Base-by-base conservation (phyloP, 1,139 yeast species). In the Nadsonia commutata region DNA sequence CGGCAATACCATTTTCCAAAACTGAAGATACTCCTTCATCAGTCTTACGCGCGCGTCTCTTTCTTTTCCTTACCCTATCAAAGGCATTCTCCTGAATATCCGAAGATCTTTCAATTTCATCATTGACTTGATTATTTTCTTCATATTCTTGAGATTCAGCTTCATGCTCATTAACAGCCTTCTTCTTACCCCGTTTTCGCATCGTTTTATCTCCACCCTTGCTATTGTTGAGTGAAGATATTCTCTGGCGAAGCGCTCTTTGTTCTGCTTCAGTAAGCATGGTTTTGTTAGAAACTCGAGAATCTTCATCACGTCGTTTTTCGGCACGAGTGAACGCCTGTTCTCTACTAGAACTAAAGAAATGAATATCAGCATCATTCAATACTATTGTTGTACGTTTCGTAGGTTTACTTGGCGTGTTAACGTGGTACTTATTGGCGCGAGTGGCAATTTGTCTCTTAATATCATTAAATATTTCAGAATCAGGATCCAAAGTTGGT, bases 381-480 rank as follows among this genome's bases (percentile, higher is more conserved):
- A 27, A 11, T 9, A 27, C 33, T 4, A 27, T 27, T 9, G 33
- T 27, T 13, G 33, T 27, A 13, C 33, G 33, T 27, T 27, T 16
- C 5, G n/a, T 9, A 13, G 33, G 33, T 27, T 27, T 27, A 27
- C 5, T 27, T 13, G 33, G n/a, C 5, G n/a, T 27, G n/a, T 16
- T 16, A 13, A 16, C 16, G n/a, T 27, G 33, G 5, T 13, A 9
- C 13, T 27, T 27, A 27, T 27, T 16, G 16, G 9, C 16, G 5
- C 33, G 8, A 4, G n/a, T 4, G 16, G 33, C 33, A 37, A 49
- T 40, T n/a, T 20, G 17, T 23, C 41, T 31, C 49, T 53, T 56
- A 27, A 51, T 50, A 38, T 39, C 55, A 46, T 48, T 52, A 44
- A 51, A 47, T 49, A 37, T 40, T 3, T 47, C 47, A 31, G 51